These are phyloP conservation scores for Penicillium hordei DNA, from an alignment of 2,329 filamentous ascomycete genomes.

Conservation along the genomic window DNA sequence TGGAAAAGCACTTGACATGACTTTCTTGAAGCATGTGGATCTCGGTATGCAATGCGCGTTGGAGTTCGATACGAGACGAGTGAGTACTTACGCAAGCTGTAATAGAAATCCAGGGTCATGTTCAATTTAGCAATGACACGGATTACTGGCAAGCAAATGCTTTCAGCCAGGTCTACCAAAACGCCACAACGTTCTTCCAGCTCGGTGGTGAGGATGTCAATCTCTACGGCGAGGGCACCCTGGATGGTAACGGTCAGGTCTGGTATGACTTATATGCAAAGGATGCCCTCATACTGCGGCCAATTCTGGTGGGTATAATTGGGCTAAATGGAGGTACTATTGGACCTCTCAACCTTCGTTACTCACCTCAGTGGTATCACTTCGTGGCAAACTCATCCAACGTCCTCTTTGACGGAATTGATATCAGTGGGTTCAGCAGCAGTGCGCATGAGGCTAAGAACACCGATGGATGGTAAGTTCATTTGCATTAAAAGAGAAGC, in stretches of 20 bases:
- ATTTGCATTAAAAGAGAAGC: neutral
- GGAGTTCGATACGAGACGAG: neutral
- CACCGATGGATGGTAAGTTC: constrained; percentile 56
- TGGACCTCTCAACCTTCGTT: constrained; percentile 60
- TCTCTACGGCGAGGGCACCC: constrained; percentile 63
- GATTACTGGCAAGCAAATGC: constrained; percentile 67
- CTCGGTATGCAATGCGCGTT: constrained; percentile 45
- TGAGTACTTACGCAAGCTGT: neutral
- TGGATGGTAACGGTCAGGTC: constrained; percentile 64
- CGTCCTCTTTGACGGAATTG: constrained; percentile 63
- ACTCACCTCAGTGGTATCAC: constrained; percentile 64
- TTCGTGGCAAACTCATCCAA: constrained; percentile 66
- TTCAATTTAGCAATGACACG: constrained; percentile 65
- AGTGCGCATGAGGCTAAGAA: constrained; percentile 61
- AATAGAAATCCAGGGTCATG: constrained; percentile 57
- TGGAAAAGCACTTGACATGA: constrained; percentile 64
- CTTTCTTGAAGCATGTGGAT: constrained; percentile 64
- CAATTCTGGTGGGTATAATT: constrained; percentile 58
- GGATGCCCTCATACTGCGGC: constrained; percentile 58
- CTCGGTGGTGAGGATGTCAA: constrained; percentile 66
- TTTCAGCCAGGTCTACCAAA: constrained; percentile 66
- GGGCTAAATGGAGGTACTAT: constrained; percentile 60
- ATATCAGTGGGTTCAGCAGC: constrained; percentile 57
- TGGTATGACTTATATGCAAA: constrained; percentile 65
- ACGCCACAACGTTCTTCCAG: constrained; percentile 66